Percentiles rank a stretch among this genome's conserved stretches.
phyloP scores from a whole-genome alignment of 2,329 filamentous ascomycete genomes.

The Cadophora luteo-olivacea region DNA sequence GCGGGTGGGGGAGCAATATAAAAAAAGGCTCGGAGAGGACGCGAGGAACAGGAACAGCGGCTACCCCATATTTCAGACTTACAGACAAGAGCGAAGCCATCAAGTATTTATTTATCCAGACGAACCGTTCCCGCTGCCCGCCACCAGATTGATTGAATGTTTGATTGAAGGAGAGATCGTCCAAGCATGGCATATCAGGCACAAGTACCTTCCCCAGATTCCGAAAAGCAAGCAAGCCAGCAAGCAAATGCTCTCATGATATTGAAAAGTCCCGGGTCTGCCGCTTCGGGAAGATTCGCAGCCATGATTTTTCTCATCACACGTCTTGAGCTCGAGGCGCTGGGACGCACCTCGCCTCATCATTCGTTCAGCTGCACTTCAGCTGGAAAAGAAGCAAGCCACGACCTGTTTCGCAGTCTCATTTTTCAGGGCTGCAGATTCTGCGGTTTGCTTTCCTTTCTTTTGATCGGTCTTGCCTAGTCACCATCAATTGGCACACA shows the following conservation, averaged over 20 bases:
- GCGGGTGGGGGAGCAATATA: not conserved
- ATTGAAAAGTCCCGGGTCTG: not conserved
- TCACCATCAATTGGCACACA: not conserved
- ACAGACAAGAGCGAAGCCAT: not conserved
- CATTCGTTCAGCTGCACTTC: not conserved
- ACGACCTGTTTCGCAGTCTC: not conserved
- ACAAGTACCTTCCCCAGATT: not conserved
- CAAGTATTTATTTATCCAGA: conserved; percentile 8
- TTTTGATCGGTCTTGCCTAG: not conserved
- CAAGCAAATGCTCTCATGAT: not conserved
- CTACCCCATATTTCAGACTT: conserved; percentile 8
- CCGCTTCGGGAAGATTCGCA: conserved; percentile 1
- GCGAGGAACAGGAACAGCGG: not conserved
- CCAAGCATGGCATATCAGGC: conserved; percentile 9
- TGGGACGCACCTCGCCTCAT: conserved; percentile 1
- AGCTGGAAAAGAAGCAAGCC: not conserved
- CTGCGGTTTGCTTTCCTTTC: not conserved
- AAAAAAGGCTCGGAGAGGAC: not conserved
- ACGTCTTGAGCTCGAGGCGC: not conserved
- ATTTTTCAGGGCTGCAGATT: conserved; percentile 12
- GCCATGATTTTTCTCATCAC: conserved; percentile 2
- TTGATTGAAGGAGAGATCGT: not conserved
- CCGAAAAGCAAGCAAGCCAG: not conserved
- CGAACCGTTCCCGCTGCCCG: not conserved
- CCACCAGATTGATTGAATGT: conserved; percentile 6